Conservation (phyloP, 352 stramenopile genomes). For the Blastocystis sp. region DNA sequence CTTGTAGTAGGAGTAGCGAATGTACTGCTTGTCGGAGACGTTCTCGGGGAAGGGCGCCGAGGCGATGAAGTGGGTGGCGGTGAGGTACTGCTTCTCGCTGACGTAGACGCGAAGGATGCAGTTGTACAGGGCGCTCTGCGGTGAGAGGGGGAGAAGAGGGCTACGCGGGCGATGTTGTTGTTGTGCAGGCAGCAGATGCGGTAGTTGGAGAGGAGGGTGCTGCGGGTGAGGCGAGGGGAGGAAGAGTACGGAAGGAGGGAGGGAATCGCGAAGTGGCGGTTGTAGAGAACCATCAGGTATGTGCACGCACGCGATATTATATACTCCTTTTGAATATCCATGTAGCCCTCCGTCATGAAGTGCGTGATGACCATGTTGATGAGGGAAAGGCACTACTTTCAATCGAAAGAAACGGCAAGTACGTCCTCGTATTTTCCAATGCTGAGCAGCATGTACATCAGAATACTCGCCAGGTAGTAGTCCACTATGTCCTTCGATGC, state of each 20-base stretch:
- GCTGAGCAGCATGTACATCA: slow-evolving; percentile 31
- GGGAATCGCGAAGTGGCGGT: slow-evolving; percentile 39
- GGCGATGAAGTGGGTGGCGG: slow-evolving; percentile 27
- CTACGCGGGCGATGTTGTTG: slow-evolving; percentile 61
- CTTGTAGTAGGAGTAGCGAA: slow-evolving; percentile 55
- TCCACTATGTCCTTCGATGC: slow-evolving; percentile 53
- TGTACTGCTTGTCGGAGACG: slow-evolving; percentile 62
- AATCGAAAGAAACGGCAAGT: background rate
- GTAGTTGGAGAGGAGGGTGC: slow-evolving; percentile 25
- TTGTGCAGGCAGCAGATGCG: slow-evolving; percentile 61
- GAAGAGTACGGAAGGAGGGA: background rate
- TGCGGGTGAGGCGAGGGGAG: background rate
- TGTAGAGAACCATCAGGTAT: slow-evolving; percentile 60
- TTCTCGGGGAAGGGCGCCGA: background rate
- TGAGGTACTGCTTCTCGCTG: slow-evolving; percentile 40
- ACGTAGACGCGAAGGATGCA: slow-evolving; percentile 58
- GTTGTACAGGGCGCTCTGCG: slow-evolving; percentile 51
- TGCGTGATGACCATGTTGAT: slow-evolving; percentile 28
- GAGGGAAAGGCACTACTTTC: background rate
- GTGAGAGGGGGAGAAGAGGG: background rate
- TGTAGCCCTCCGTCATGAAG: slow-evolving; percentile 39
- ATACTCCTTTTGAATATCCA: slow-evolving; percentile 67
- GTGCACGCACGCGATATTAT: slow-evolving; percentile 41
- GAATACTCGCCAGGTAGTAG: slow-evolving; percentile 62
- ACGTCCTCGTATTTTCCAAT: slow-evolving; percentile 47